Conservation (phyloP, 2,329 filamentous ascomycete genomes). For the Ophiostoma quercus region DNA sequence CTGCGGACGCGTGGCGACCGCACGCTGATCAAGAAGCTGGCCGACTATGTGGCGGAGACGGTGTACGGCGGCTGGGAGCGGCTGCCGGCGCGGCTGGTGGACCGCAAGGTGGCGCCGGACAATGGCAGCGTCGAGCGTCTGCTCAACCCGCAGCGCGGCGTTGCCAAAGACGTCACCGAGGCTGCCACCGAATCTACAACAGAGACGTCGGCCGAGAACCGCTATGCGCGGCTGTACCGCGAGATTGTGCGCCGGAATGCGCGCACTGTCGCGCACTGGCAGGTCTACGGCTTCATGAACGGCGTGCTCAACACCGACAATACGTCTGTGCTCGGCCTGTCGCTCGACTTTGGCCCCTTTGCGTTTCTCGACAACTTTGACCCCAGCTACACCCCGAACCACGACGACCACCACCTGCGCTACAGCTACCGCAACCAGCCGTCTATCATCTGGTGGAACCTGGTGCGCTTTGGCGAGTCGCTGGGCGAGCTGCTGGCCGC, state of each 20-base stretch:
- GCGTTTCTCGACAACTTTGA: conserved; percentile 98
- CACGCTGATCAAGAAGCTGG: conserved; percentile 63
- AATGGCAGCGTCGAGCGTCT: conserved; percentile 15
- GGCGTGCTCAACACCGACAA: conserved; percentile 98
- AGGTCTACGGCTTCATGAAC: conserved; percentile 99
- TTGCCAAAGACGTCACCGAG: conserved; percentile 19
- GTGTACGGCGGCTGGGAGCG: conserved; percentile 83
- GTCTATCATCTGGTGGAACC: conserved; percentile 97
- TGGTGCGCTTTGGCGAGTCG: conserved; percentile 83
- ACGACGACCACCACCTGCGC: conserved; percentile 81
- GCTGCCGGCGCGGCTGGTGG: conserved; percentile 58
- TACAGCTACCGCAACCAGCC: conserved; percentile 95
- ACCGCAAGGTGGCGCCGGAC: conserved; percentile 34
- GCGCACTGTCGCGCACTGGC: conserved; percentile 83
- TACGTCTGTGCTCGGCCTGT: conserved; percentile 82
- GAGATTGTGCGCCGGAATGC: conserved; percentile 84
- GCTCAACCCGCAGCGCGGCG: conserved; percentile 29
- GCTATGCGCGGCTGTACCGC: conserved; percentile 80
- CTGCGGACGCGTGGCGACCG: conserved; percentile 76
- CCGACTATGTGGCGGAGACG: conserved; percentile 80
- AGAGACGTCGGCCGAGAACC: conserved; percentile 64
- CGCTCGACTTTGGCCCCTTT: conserved; percentile 92
- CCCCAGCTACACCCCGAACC: conserved; percentile 89
- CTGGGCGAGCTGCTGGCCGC: conserved; percentile 83
- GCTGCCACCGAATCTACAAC: neutral